Base-by-base conservation (phyloP, 2,329 filamentous ascomycete species). In the Cercospora beticola region DNA sequence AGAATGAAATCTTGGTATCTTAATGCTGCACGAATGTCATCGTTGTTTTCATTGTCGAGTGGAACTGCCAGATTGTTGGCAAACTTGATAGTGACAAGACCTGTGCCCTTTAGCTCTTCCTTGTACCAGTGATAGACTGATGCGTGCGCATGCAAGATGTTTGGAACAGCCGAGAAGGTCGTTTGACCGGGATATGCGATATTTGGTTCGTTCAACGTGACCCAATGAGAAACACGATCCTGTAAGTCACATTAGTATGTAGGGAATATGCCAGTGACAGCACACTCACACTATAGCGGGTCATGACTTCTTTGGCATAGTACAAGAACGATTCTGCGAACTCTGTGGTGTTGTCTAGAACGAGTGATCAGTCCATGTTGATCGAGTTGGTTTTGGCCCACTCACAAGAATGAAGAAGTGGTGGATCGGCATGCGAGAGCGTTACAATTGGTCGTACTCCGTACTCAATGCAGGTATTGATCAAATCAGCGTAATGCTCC, bases 81-180 rank as follows among this genome's bases (percentile, higher is more conserved):
- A 67, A 85, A 80, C 72, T 72, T 87, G 66, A 86, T 74, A 0
- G 82, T 81, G 7, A 88, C 80, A 65, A 82, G 82, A 0, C 85
- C 86, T 0, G 77, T 80, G 26, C 84, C 86, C 3, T 83, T 80
- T 33, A 88, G 79, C 23, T 85, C 83, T 7, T 87, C 83, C 57
- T 84, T 82, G 75, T 88, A 88, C 76, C 84, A 88, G 73, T 75
- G 73, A 46, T 67, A 73, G 10, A 75, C 71, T 21, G 65, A 67
- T 6, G 75, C 72, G 26, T 76, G 72, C 1, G 69, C 67, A 14
- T 66, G 68, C 30, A 76, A 40, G 9, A 75, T 76, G 63, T 78
- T 72, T 63, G 76, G 78, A 16, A 78, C 79, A 68, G 80, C 79
- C 65, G 74, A 69, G 68, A 73, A 76, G 36, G 61, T 61, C 0